Percentiles rank a stretch among this genome's conserved stretches.
Conservation (phyloP, 164 flowering plant species). For the Nelumbo lutea region DNA sequence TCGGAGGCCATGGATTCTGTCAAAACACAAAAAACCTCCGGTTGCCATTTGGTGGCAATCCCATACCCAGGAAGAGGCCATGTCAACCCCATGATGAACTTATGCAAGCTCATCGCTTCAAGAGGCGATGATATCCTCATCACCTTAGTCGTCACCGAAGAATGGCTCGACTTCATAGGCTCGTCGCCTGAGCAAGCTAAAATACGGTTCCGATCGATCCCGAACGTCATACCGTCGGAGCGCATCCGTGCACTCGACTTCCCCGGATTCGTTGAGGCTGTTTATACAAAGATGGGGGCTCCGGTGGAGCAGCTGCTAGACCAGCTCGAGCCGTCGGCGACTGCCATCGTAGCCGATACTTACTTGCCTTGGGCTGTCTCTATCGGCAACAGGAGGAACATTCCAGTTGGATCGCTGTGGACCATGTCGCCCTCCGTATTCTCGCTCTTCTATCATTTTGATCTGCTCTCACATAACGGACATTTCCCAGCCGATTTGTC, state of each 20-base stretch:
- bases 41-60: conserved; percentile 43
- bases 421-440: conserved; percentile 46
- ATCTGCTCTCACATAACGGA: conserved; percentile 28
- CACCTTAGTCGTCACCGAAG: conserved; percentile 69
- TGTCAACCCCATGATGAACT: conserved; percentile 59
- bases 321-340: conserved; percentile 25
- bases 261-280: conserved; percentile 48
- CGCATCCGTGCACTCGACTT: conserved; percentile 38
- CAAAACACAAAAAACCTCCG: background rate
- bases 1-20: background rate
- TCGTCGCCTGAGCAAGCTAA: conserved; percentile 29
- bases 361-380: conserved; percentile 40
- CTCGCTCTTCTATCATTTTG: conserved; percentile 29
- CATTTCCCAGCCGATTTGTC: conserved; percentile 31
- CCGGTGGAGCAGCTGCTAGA: conserved; percentile 56
- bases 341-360: conserved; percentile 43
- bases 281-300: conserved; percentile 40
- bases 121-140: conserved; percentile 16
- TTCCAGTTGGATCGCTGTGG: conserved; percentile 50
- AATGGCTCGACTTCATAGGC: conserved; percentile 61
- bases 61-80: conserved; percentile 63
- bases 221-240: conserved; percentile 80
- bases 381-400: conserved; percentile 40
- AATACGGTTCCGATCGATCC: conserved; percentile 47
- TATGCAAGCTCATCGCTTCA: conserved; percentile 38